phyloP scores from a whole-genome alignment of 2,329 filamentous ascomycete species.

The Penicillium sp. region DNA sequence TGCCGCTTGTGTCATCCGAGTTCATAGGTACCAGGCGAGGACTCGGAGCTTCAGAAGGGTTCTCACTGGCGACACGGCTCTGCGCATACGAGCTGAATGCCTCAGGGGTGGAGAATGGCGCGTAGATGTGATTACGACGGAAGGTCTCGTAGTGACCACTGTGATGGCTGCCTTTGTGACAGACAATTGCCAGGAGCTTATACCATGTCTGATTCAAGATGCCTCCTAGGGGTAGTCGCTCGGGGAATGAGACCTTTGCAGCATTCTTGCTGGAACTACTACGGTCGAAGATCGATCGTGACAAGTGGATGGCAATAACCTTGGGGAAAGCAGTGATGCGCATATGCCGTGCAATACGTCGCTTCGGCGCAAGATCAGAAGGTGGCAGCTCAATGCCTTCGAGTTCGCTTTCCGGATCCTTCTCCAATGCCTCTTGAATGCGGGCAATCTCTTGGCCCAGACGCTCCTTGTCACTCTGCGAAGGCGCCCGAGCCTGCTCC shows the following conservation, averaged over 20 bases:
- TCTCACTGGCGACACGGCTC: constrained; percentile 59
- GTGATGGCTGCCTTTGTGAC: constrained; percentile 92
- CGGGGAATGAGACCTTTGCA: constrained; percentile 90
- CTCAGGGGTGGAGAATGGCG: constrained; percentile 80
- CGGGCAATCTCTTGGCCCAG: constrained; percentile 62
- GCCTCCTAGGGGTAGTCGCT: constrained; percentile 78
- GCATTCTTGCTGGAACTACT: constrained; percentile 86
- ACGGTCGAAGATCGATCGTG: constrained; percentile 84
- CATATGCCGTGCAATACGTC: constrained; percentile 83
- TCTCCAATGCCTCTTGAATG: constrained; percentile 70
- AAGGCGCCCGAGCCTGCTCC: constrained; percentile 58
- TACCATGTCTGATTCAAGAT: constrained; percentile 77
- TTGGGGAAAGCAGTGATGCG: constrained; percentile 86
- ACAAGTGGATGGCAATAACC: constrained; percentile 87
- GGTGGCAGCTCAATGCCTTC: constrained; percentile 74
- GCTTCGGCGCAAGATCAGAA: constrained; percentile 70
- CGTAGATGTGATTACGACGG: constrained; percentile 74
- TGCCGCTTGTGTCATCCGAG: constrained; percentile 29
- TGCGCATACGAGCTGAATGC: constrained; percentile 74
- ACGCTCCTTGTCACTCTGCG: constrained; percentile 52
- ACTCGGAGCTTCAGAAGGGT: constrained; percentile 50
- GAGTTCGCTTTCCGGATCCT: constrained; percentile 76
- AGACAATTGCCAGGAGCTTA: constrained; percentile 81
- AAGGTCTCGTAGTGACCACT: constrained; percentile 98
- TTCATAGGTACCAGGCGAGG: constrained; percentile 46